phyloP scores from a whole-genome alignment of 768 basidiomycete species.

The Podaxis mareebaensis region DNA sequence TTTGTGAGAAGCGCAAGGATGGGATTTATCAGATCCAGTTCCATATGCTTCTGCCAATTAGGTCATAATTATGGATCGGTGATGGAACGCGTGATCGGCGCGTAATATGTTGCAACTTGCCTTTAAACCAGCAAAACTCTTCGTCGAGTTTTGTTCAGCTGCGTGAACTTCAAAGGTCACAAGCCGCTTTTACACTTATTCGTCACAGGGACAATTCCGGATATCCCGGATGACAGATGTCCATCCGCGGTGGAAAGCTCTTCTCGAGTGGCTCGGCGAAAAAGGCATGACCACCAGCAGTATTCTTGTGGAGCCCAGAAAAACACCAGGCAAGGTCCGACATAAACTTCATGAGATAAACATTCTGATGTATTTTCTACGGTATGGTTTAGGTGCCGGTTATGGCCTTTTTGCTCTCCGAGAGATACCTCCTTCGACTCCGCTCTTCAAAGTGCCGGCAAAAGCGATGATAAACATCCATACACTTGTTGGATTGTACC shows the following conservation, averaged over 20 bases:
- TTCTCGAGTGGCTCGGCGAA: slow-evolving; percentile 53
- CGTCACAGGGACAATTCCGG: not conserved
- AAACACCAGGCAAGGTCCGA: slow-evolving; percentile 43
- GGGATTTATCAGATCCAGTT: not conserved
- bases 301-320: slow-evolving; percentile 53
- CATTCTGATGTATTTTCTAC: not conserved
- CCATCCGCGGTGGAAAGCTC: slow-evolving; percentile 43
- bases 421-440: slow-evolving; percentile 46
- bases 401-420: slow-evolving; percentile 63
- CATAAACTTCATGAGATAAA: not conserved
- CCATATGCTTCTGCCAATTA: not conserved
- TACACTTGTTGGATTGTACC: slow-evolving; percentile 67
- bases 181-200: not conserved
- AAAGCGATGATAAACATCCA: slow-evolving; percentile 69
- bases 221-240: slow-evolving; percentile 13
- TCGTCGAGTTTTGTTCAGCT: not conserved
- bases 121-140: slow-evolving; percentile 1
- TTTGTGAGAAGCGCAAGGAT: slow-evolving; percentile 7
- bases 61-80: not conserved
- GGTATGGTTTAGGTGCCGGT: slow-evolving; percentile 54
- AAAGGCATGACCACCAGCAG: slow-evolving; percentile 48
- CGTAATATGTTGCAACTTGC: slow-evolving; percentile 19
- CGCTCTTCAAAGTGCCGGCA: slow-evolving; percentile 71
- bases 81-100: slow-evolving; percentile 25
- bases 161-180: not conserved